Evolutionary conservation across 371 early-diverging fungal genomes (phyloP).

Genomic region (Mucor piriformis): DNA sequence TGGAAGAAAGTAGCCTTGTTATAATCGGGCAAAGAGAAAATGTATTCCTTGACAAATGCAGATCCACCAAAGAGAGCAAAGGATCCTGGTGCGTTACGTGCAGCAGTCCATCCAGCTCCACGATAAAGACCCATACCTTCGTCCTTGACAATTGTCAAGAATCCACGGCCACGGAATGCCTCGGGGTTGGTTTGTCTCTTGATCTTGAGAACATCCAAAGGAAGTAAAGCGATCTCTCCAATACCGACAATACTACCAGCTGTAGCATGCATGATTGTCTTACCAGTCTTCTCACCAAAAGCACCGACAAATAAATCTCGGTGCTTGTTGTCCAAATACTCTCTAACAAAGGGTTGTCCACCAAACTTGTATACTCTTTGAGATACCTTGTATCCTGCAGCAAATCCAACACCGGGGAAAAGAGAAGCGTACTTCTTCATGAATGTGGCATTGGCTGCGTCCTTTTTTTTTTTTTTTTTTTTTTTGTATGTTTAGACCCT

Average conservation of each 20-base stretch:
- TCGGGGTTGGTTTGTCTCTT: constrained; percentile 96
- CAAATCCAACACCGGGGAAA: constrained; percentile 97
- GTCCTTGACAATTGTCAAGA: constrained; percentile 80
- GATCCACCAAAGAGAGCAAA: constrained; percentile 97
- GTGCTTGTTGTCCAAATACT: constrained; percentile 86
- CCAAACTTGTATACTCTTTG: constrained; percentile 98
- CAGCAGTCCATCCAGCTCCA: constrained; percentile 98
- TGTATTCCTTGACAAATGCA: constrained; percentile 92
- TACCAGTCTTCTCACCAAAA: constrained; percentile 94
- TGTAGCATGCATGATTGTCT: constrained; percentile 96
- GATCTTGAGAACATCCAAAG: constrained; percentile 96
- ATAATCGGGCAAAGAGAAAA: constrained; percentile 87
- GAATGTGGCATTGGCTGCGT: constrained; percentile 74
- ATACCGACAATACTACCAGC: constrained; percentile 96
- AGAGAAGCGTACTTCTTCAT: constrained; percentile 88
- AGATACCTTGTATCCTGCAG: constrained; percentile 94
- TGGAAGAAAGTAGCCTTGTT: constrained; percentile 96
- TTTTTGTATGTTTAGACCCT: not conserved
- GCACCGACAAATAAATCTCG: constrained; percentile 68
- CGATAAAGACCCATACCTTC: constrained; percentile 94
- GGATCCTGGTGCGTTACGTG: constrained; percentile 97
- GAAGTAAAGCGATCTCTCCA: constrained; percentile 95
- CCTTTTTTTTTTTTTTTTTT: constrained; percentile 45
- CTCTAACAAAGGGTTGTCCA: constrained; percentile 95
- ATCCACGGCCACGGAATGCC: constrained; percentile 83